phyloP scores from a whole-genome alignment of 2,329 filamentous ascomycete species.

The Talaromyces sp. region DNA sequence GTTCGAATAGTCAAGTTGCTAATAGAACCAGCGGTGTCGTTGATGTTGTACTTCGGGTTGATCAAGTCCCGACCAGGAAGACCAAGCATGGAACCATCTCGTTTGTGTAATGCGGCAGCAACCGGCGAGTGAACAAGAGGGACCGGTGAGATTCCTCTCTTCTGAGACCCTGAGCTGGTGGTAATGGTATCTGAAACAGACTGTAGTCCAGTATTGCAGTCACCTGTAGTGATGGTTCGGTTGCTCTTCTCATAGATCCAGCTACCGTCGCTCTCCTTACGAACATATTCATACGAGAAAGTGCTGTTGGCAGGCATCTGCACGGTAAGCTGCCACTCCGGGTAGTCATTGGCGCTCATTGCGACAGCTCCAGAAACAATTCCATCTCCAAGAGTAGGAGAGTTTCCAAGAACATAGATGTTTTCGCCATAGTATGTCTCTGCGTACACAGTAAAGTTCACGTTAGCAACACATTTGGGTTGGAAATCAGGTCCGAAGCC shows the following conservation, averaged over 20 bases:
- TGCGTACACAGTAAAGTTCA: constrained; percentile 12
- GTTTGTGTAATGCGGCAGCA: constrained; percentile 10
- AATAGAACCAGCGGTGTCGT: constrained; percentile 56
- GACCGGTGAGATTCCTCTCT: constrained; percentile 7
- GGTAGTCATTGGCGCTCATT: constrained; percentile 16
- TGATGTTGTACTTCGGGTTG: constrained; percentile 62
- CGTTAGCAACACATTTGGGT: constrained; percentile 39
- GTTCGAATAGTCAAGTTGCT: constrained; percentile 62
- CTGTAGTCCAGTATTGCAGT: constrained; percentile 14
- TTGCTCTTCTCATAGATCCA: constrained; percentile 17
- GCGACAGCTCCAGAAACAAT: constrained; percentile 5
- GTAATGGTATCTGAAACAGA: constrained; percentile 16
- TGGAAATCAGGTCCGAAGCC: constrained; percentile 69
- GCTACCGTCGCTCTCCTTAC: constrained; percentile 16
- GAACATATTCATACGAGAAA: constrained; percentile 20
- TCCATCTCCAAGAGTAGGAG: constrained; percentile 10
- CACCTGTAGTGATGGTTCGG: constrained; percentile 17
- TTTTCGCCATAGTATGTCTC: constrained; percentile 14
- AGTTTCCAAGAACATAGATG: constrained; percentile 16
- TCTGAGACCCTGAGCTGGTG: constrained; percentile 10
- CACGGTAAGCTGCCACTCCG: constrained; percentile 17
- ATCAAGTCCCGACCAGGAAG: constrained; percentile 63
- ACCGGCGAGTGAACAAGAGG: constrained; percentile 9
- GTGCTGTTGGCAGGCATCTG: constrained; percentile 17
- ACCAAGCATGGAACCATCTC: constrained; percentile 49